Percentiles rank a stretch among this genome's conserved stretches.
These are phyloP conservation scores for Teunomyces stri DNA, from an alignment of 805 yeast genomes.

Conservation along the genomic window DNA sequence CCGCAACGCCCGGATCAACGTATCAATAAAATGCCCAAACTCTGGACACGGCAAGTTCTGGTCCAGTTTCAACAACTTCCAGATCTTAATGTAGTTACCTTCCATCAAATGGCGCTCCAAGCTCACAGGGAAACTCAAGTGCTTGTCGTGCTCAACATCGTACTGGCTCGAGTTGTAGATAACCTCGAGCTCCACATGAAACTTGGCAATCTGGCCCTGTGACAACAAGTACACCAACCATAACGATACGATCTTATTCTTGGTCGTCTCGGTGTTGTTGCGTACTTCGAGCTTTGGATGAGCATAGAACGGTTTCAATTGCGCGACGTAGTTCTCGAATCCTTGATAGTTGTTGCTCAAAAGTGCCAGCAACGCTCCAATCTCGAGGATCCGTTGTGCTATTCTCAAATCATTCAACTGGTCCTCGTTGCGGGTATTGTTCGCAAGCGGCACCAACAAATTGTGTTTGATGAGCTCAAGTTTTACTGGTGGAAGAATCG, in stretches of 20 bases:
- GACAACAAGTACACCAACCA: slow-evolving; percentile 75
- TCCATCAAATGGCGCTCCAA: slow-evolving; percentile 94
- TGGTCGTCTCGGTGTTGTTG: slow-evolving; percentile 30
- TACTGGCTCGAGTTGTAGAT: slow-evolving; percentile 52
- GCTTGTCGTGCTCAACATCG: slow-evolving; percentile 63
- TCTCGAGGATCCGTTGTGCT: slow-evolving; percentile 79
- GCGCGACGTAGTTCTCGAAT: slow-evolving; percentile 72
- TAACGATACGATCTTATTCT: slow-evolving; percentile 66
- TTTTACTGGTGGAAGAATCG: slow-evolving; percentile 68
- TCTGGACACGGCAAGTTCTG: slow-evolving; percentile 65
- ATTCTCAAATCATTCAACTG: slow-evolving; percentile 67
- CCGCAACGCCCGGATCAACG: slow-evolving; percentile 75
- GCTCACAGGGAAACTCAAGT: slow-evolving; percentile 77
- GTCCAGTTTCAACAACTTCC: slow-evolving; percentile 66
- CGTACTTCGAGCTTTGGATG: slow-evolving; percentile 27
- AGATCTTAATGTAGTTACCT: slow-evolving; percentile 91
- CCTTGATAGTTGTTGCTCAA: slow-evolving; percentile 57
- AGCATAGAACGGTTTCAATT: slow-evolving; percentile 75
- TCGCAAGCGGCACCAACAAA: slow-evolving; percentile 62
- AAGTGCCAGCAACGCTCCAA: slow-evolving; percentile 81
- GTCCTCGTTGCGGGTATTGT: slow-evolving; percentile 33
- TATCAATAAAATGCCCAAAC: slow-evolving; percentile 72
- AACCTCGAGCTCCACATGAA: slow-evolving; percentile 85
- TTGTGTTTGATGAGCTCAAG: slow-evolving; percentile 75
- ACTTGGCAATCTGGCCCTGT: slow-evolving; percentile 79